Percentiles rank a stretch among this genome's conserved stretches.
These are phyloP conservation scores for Cadophora sp. DNA, from an alignment of 2,329 filamentous ascomycete species.

Conservation along the genomic window DNA sequence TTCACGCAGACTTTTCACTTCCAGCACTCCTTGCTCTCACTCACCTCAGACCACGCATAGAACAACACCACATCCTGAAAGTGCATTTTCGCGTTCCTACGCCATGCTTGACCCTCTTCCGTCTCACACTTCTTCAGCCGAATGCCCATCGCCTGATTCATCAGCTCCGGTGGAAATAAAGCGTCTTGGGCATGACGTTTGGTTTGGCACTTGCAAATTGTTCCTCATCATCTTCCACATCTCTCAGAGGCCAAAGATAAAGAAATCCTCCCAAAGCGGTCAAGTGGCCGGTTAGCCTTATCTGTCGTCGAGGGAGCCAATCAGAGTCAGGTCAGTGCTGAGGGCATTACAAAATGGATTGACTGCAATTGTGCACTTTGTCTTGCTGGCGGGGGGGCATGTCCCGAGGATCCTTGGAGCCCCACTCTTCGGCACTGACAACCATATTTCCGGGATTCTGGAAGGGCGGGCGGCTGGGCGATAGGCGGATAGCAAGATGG, in stretches of 20 bases:
- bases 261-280: conserved; percentile 19
- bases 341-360: conserved; percentile 25
- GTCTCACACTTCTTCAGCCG: conserved; percentile 7
- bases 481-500: background rate
- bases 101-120: conserved; percentile 3
- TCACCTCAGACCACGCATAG: background rate
- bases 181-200: conserved; percentile 18
- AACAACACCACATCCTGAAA: conserved; percentile 13
- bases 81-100: conserved; percentile 13
- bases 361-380: conserved; percentile 20
- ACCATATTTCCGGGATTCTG: conserved; percentile 21
- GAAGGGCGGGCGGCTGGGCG: background rate
- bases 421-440: conserved; percentile 11
- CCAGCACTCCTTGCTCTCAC: background rate
- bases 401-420: conserved; percentile 8
- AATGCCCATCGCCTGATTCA: conserved; percentile 1
- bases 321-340: background rate
- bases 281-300: conserved; percentile 26
- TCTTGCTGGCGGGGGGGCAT: background rate
- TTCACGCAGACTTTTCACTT: conserved; percentile 6
- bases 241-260: conserved; percentile 34
- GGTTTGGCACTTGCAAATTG: conserved; percentile 11
- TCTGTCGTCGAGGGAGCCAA: conserved; percentile 29
- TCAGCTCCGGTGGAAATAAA: conserved; percentile 16
- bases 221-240: background rate